Conservation (phyloP, 768 basidiomycete genomes). For the Pilatotrama ljubarskyi region DNA sequence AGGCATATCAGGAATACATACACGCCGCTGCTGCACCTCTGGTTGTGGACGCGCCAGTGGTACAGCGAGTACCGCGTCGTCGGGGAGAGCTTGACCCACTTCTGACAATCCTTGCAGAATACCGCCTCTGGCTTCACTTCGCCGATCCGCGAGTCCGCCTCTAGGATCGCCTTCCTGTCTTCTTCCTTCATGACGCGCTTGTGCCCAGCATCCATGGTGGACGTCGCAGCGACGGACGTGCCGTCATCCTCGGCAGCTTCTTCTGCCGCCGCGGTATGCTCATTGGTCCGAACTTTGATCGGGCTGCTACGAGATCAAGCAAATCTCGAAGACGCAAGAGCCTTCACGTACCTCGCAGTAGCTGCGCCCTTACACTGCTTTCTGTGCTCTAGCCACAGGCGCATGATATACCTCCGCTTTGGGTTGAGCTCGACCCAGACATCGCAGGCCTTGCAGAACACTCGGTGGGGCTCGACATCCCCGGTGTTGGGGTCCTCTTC, state of each 20-base stretch:
- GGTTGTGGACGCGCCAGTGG: conserved; percentile 59
- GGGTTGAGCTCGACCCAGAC: conserved; percentile 57
- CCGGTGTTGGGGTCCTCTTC: conserved; percentile 61
- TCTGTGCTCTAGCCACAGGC: conserved; percentile 63
- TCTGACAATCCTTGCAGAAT: conserved; percentile 60
- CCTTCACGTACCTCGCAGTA: conserved; percentile 10
- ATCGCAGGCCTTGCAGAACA: conserved; percentile 59
- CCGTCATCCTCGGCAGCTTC: conserved; percentile 30
- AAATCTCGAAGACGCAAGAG: not conserved
- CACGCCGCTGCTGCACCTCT: conserved; percentile 46
- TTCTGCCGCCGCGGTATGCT: conserved; percentile 1
- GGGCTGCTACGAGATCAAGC: not conserved
- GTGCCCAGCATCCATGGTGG: not conserved
- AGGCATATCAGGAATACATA: conserved; percentile 25
- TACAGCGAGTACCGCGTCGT: conserved; percentile 40
- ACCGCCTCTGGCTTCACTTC: conserved; percentile 52
- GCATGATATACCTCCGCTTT: conserved; percentile 56
- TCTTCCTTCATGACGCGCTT: conserved; percentile 34
- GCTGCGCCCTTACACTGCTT: conserved; percentile 44
- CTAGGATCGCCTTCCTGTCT: conserved; percentile 53
- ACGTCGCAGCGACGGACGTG: conserved; percentile 26
- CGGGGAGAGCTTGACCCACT: conserved; percentile 56
- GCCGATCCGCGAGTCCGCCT: conserved; percentile 52
- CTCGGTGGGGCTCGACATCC: conserved; percentile 55
- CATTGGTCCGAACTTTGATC: not conserved